phyloP scores from a whole-genome alignment of 129 eudicot genomes.

The Calendula officinalis region DNA sequence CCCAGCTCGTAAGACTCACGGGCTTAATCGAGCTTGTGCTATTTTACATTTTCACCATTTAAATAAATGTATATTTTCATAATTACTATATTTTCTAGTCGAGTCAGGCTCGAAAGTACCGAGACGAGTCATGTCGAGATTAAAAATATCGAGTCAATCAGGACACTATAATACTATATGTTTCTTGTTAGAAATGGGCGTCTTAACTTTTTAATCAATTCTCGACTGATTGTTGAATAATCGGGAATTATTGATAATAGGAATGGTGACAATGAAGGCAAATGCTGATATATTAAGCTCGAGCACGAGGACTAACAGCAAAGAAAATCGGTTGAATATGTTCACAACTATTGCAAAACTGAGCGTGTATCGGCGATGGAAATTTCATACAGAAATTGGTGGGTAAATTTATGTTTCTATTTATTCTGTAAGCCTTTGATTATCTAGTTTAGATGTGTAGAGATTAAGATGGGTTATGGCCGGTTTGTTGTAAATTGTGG shows the following conservation, averaged over 20 bases:
- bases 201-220: neutral
- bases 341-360: neutral
- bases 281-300: constrained; percentile 17
- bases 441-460: constrained; percentile 42
- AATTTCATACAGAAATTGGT: constrained; percentile 7
- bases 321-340: constrained; percentile 1
- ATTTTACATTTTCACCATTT: no score
- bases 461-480: constrained; percentile 20
- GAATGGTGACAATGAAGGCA: constrained; percentile 26
- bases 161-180: neutral
- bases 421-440: constrained; percentile 23
- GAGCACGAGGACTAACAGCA: constrained; percentile 16
- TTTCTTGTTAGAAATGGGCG: no score
- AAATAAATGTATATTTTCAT: no score
- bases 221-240: neutral
- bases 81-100: no score
- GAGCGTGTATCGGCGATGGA: constrained; percentile 16
- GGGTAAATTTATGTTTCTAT: constrained; percentile 22
- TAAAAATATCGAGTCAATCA: neutral
- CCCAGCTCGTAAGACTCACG: no score
- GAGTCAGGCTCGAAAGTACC: neutral
- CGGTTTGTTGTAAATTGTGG: constrained; percentile 54
- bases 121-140: neutral
- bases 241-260: neutral
- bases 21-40: no score